A percentile compares a stretch with the other conserved stretches of the same genome.
Evolutionary conservation across 78 protist species (phyloP).

Genomic region (Dictyostelium brefeldianum): DNA sequence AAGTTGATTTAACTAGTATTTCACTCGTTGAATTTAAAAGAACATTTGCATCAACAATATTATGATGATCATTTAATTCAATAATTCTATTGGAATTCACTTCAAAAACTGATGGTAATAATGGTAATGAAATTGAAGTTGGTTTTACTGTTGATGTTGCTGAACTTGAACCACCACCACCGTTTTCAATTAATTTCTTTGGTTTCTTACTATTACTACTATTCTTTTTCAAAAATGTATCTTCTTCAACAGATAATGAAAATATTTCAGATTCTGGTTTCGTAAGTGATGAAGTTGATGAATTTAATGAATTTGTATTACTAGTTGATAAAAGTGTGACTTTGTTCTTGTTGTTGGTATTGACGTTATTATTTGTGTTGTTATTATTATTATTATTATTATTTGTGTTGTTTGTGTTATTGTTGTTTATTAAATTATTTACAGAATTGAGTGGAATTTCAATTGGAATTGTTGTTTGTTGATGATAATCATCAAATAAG

Average conservation of each 20-base stretch:
- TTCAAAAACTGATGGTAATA: background rate
- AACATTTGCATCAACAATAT: background rate
- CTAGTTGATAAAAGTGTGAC: background rate
- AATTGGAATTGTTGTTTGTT: conserved; percentile 31
- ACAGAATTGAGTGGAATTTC: conserved; percentile 10
- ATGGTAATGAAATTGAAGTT: background rate
- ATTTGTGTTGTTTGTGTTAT: background rate
- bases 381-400: background rate
- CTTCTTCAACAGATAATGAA: conserved; percentile 19
- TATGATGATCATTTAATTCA: background rate
- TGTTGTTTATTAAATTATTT: background rate
- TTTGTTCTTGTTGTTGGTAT: background rate
- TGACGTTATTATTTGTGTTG: background rate
- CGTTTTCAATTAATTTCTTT: background rate
- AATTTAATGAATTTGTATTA: conserved; percentile 18
- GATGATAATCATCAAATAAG: conserved; percentile 16
- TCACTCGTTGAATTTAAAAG: background rate
- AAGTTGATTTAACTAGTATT: conserved; percentile 36
- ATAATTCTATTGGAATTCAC: background rate
- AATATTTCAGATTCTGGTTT: conserved; percentile 30
- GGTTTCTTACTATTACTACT: background rate
- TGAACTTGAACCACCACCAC: background rate
- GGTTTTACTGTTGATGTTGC: background rate
- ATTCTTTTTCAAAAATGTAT: background rate
- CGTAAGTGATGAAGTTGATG: conserved; percentile 20